These are phyloP conservation scores for Ophiostoma sp. DNA, from an alignment of 2,329 filamentous ascomycete genomes.

Conservation along the genomic window DNA sequence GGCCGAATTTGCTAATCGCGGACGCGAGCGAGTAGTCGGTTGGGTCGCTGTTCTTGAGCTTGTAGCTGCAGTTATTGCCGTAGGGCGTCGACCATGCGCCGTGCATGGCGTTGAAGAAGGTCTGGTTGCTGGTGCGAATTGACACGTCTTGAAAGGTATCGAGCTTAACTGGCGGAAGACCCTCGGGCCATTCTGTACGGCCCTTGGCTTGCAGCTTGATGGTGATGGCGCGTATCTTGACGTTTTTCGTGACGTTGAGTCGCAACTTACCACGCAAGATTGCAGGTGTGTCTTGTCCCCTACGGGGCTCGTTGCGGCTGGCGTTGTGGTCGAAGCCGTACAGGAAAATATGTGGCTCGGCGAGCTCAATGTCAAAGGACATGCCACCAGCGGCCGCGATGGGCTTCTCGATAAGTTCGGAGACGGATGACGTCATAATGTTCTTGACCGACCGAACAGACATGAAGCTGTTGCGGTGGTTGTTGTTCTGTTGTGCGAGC, in stretches of 20 bases:
- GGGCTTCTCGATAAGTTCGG: slow-evolving; percentile 63
- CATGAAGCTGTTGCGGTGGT: slow-evolving; percentile 52
- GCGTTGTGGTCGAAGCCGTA: slow-evolving; percentile 72
- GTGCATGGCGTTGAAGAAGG: slow-evolving; percentile 82
- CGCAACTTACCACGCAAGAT: slow-evolving; percentile 83
- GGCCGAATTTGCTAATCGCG: slow-evolving; percentile 15
- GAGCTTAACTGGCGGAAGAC: slow-evolving; percentile 82
- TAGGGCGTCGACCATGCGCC: slow-evolving; percentile 61
- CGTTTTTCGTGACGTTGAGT: slow-evolving; percentile 79
- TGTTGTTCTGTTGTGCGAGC: neutral
- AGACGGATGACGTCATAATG: slow-evolving; percentile 52
- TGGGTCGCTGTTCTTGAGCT: slow-evolving; percentile 41
- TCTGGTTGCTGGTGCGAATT: slow-evolving; percentile 83
- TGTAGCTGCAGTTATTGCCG: slow-evolving; percentile 63
- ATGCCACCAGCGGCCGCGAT: slow-evolving; percentile 77
- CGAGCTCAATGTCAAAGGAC: slow-evolving; percentile 69
- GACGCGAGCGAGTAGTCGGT: slow-evolving; percentile 36
- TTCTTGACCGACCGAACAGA: slow-evolving; percentile 54
- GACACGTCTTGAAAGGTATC: slow-evolving; percentile 83
- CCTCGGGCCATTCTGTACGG: slow-evolving; percentile 94
- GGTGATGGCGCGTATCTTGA: slow-evolving; percentile 89
- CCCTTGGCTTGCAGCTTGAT: slow-evolving; percentile 83
- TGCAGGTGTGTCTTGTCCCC: slow-evolving; percentile 64
- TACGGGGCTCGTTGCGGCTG: slow-evolving; percentile 51
- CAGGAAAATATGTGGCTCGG: slow-evolving; percentile 78